Base-by-base conservation (phyloP, 2,329 filamentous ascomycete genomes). In the Neofusicoccum cordaticola region DNA sequence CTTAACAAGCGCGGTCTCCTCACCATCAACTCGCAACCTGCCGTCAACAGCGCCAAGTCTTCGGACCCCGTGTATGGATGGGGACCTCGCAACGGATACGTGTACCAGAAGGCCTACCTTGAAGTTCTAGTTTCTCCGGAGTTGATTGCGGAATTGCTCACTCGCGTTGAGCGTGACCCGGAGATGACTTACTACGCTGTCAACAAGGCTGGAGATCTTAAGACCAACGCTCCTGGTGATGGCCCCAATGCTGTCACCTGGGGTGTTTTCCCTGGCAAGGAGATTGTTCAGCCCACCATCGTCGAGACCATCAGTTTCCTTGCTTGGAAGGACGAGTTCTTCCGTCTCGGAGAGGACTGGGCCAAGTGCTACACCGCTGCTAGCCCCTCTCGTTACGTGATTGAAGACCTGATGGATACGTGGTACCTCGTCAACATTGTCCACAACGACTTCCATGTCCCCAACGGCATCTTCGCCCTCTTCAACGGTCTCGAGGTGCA, bases 241-340 rank as follows among this genome's bases (percentile, higher is more conserved):
- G 91, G 92, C 5, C 95, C 95, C 42, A 99, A 99, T 72, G 95
- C 95, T n/a, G 91, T 99, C 57, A 99, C 95, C 1, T 99, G 95
- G 95, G 95, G 95, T 78, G 96, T 99, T 39, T 99, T 98, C 82
- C 94, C 95, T 0, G 95, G 95, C 65, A 96, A 98, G 77, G 95
- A 99, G 79, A 97, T 99, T 74, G 93, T 99, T n/a, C 95, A 99
- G 78, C 95, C 95, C 13, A 99, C 95, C n/a, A 97, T 99, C 72
- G 95, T 99, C 61, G 95, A 99, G 81, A 96, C 92, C 17, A 90
- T 99, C 76, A 96, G 92, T 76, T 99, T 99, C 85, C 83, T 99
- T 62, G 95, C 95, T 2, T 99, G 95, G 95, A 96, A 96, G 80
- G 95, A 99, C 71, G 95, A 99, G 79, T 96, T 96, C 15, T 99